These are phyloP conservation scores for Gardenia jasminoides DNA, from an alignment of 257 asterid species.

Conservation along the genomic window DNA sequence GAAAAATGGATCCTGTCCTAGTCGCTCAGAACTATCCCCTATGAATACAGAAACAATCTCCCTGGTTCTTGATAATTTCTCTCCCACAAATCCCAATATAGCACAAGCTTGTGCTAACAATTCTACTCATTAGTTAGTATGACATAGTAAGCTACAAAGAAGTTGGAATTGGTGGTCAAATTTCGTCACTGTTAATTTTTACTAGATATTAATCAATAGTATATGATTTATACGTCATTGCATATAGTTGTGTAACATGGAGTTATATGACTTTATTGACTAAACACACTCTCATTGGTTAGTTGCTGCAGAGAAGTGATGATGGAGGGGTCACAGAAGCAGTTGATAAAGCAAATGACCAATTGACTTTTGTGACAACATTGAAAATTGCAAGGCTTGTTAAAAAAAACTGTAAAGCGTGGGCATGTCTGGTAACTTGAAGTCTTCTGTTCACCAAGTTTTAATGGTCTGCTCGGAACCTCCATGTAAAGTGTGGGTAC, in stretches of 20 bases:
- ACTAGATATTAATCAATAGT: constrained; percentile 36
- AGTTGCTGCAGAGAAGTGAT: constrained; percentile 61
- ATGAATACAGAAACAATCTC: constrained; percentile 58
- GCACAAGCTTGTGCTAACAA: constrained; percentile 68
- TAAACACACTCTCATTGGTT: constrained; percentile 56
- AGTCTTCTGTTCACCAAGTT: too few relatives aligned
- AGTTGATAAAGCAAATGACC: constrained; percentile 87
- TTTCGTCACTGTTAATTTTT: constrained; percentile 85
- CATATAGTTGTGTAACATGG: constrained; percentile 22
- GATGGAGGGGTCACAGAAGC: constrained; percentile 95
- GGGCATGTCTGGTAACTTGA: too few relatives aligned
- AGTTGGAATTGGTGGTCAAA: constrained; percentile 82
- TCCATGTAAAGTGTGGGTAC: too few relatives aligned
- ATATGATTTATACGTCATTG: constrained; percentile 1
- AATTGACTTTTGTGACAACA: constrained; percentile 64
- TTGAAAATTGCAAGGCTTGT: constrained; percentile 83
- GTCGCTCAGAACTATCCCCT: constrained; percentile 68
- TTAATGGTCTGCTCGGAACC: too few relatives aligned
- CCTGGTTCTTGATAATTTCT: constrained; percentile 69
- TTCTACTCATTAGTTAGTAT: constrained; percentile 53
- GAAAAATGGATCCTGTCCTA: constrained; percentile 58
- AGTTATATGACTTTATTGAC: constrained; percentile 64
- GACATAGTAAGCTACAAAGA: constrained; percentile 58
- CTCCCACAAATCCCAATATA: constrained; percentile 61
- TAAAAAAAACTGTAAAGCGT: too few relatives aligned